Evolutionary conservation across 768 basidiomycete genomes (phyloP), one percentile per base, ranked within the genome.

Genomic region (Pulveroboletus sp.): DNA sequence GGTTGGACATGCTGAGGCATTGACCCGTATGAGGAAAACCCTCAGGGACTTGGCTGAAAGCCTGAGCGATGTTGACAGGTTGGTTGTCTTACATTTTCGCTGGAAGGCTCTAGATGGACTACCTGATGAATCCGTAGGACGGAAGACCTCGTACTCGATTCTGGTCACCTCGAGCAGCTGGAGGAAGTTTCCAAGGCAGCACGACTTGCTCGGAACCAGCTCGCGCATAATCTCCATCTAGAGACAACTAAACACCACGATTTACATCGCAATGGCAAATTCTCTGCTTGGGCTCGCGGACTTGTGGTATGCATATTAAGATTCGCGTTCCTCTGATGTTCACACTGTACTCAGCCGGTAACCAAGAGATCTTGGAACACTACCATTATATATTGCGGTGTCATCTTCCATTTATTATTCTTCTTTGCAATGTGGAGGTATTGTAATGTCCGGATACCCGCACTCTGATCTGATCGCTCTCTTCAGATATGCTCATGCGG

Each of bases 31-130:
- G 59, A 76, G 78, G 49, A 71, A 73, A 58, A 79, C 82, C 6
- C 72, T 89, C 9, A 72, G 72, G 42, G 78, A 81, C 46, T 70
- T 89, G 57, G 75, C 69, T 30, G 71, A 77, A 31, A 80, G 74
- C 43, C 62, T 88, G 54, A 75, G 75, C 36, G 82, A 80, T 27
- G 68, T 77, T 37, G 82, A 87, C 60, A 71, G 72, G 86, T 86
- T 58, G 40, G 30, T 51, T 36, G 39, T 37, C 51, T 43, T 30
- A 21, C 46, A 30, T 17, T 47, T 18, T 45, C 50, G 24, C 46
- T 38, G 37, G 43, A 32, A 52, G 13, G 21, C 37, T 35, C 35
- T 46, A 47, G 53, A 46, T 35, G 46, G 49, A 53, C 35, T 10
- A 33, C 31, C 40, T 44, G 26, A 36, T 50, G 28, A n/a, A 44